phyloP scores from a whole-genome alignment of 2,329 filamentous ascomycete genomes.

The Alternaria hordeiaustralica region DNA sequence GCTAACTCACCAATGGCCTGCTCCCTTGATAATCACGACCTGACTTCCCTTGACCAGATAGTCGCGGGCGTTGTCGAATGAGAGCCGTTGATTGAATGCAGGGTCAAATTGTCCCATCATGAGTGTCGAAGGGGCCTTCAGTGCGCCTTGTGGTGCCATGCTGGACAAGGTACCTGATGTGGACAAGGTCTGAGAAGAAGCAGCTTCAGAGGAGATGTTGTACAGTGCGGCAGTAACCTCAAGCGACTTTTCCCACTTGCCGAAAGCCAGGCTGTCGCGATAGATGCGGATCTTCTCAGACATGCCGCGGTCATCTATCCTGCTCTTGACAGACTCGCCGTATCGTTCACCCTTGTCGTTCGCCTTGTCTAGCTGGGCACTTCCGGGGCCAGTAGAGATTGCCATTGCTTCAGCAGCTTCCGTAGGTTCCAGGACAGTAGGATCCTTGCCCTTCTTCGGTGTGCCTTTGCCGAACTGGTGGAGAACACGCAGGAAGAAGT shows the following conservation, averaged over 20 bases:
- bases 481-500: slow-evolving; percentile 54
- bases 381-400: slow-evolving; percentile 59
- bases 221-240: slow-evolving; percentile 58
- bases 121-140: slow-evolving; percentile 61
- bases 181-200: slow-evolving; percentile 13
- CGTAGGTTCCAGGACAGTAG: slow-evolving; percentile 13
- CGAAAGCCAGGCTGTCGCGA: slow-evolving; percentile 55
- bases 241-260: slow-evolving; percentile 60
- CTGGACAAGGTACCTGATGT: slow-evolving; percentile 50
- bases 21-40: slow-evolving; percentile 56
- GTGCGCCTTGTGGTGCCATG: slow-evolving; percentile 52
- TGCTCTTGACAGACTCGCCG: slow-evolving; percentile 49
- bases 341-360: slow-evolving; percentile 38
- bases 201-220: slow-evolving; percentile 43
- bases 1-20: slow-evolving; percentile 57
- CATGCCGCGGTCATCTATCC: slow-evolving; percentile 55
- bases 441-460: slow-evolving; percentile 13
- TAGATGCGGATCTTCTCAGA: slow-evolving; percentile 61
- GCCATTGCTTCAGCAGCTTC: slow-evolving; percentile 58
- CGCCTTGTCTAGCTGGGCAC: slow-evolving; percentile 48
- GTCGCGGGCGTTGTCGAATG: slow-evolving; percentile 60
- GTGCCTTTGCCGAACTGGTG: slow-evolving; percentile 51
- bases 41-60: slow-evolving; percentile 59
- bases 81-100: slow-evolving; percentile 58
- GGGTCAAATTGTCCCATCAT: slow-evolving; percentile 61